Evolutionary conservation across 2,329 filamentous ascomycete species (phyloP).

Genomic region (Ophiostoma piceae): DNA sequence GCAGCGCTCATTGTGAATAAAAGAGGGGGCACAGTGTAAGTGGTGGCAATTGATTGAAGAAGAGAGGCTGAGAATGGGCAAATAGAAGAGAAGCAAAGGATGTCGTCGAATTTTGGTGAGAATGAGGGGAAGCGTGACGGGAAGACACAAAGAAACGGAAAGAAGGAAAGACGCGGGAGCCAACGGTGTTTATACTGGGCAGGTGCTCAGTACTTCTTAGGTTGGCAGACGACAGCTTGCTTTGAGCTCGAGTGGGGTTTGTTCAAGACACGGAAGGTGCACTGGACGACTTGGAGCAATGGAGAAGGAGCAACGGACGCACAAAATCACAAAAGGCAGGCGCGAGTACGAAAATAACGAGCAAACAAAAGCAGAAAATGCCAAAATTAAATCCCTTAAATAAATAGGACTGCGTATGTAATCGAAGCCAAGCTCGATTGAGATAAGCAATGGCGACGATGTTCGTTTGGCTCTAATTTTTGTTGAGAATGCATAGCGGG

Average conservation of each 20-base stretch:
- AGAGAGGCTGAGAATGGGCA: background rate
- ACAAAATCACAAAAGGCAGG: slow-evolving; percentile 5
- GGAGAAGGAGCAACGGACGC: background rate
- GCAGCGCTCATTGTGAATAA: slow-evolving; percentile 22
- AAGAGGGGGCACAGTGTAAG: background rate
- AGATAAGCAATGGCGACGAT: background rate
- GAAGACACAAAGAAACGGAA: background rate
- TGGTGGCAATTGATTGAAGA: background rate
- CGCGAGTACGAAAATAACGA: slow-evolving; percentile 13
- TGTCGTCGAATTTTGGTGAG: slow-evolving; percentile 8
- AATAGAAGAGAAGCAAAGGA: background rate
- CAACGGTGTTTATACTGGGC: slow-evolving; percentile 7
- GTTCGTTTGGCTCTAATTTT: slow-evolving; percentile 16
- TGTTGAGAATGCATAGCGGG: slow-evolving; percentile 22
- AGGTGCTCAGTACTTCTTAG: background rate
- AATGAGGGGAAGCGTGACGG: slow-evolving; percentile 2
- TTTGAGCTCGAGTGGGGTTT: slow-evolving; percentile 3
- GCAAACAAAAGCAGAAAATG: slow-evolving; percentile 14
- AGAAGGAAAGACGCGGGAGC: slow-evolving; percentile 2
- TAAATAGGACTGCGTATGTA: background rate
- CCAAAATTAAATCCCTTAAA: background rate
- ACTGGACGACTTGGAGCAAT: background rate
- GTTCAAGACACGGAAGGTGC: background rate
- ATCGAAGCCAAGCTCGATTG: background rate
- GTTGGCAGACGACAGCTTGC: background rate